Evolutionary conservation across 2,329 filamentous ascomycete genomes (phyloP).

Genomic region (Exophiala aquamarina): DNA sequence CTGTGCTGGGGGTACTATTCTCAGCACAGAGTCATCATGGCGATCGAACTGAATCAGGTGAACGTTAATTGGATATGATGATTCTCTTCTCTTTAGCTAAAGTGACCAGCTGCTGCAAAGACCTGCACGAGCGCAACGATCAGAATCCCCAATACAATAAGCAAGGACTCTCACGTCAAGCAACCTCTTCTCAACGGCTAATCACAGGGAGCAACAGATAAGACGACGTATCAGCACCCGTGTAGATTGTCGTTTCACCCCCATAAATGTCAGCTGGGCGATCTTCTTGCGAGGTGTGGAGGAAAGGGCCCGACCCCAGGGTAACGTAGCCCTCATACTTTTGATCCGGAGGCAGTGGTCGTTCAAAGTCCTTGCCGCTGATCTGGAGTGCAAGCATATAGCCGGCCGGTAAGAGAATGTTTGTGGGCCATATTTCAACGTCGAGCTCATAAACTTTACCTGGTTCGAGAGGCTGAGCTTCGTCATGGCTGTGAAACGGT

Average conservation of each 20-base stretch:
- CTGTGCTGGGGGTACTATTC: too few relatives aligned
- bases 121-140: too few relatives aligned
- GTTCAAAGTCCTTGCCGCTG: slow-evolving; percentile 15
- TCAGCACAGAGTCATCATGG: too few relatives aligned
- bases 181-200: background rate
- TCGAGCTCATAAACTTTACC: slow-evolving; percentile 12
- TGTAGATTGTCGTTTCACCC: slow-evolving; percentile 4
- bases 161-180: too few relatives aligned
- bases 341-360: slow-evolving; percentile 2
- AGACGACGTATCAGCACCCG: slow-evolving; percentile 2
- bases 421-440: slow-evolving; percentile 15
- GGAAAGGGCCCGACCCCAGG: slow-evolving; percentile 9
- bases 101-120: too few relatives aligned
- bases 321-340: slow-evolving; percentile 5
- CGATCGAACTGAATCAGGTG: too few relatives aligned
- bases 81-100: too few relatives aligned
- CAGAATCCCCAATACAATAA: too few relatives aligned
- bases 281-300: slow-evolving; percentile 10
- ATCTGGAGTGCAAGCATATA: slow-evolving; percentile 10
- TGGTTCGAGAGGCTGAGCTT: slow-evolving; percentile 6
- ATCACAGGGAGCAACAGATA: slow-evolving; percentile 10
- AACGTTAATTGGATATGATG: too few relatives aligned
- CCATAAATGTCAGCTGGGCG: slow-evolving; percentile 5
- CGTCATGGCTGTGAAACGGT: slow-evolving; percentile 14
- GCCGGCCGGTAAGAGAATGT: slow-evolving; percentile 10